Evolutionary conservation across 257 asterid species (phyloP), one percentile per base, ranked within the genome.

Genomic region (Fraxinus anomala): DNA sequence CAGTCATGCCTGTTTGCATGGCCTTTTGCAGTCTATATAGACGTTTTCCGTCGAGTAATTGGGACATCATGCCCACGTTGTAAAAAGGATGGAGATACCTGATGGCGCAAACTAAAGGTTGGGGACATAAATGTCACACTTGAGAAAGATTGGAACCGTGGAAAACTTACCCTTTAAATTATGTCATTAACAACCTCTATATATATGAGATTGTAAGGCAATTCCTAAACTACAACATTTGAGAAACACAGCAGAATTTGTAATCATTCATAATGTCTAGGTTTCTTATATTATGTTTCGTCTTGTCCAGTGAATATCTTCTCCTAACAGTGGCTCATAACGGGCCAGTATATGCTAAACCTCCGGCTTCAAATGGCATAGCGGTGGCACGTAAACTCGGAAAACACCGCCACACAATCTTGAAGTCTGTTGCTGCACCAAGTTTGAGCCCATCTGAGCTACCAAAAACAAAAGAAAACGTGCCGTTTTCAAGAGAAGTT

Each of bases 381-480:
- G 68, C 51, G 44, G 54, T 56, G 12, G 14, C 77, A 3, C 80
- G 87, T n/a, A 87, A 83, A 49, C 77, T 83, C 17, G 86, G 84
- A 28, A 75, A 72, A 23, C 85, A 77, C 31, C 13, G 37, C 33
- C 17, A 24, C 17, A 61, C 31, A 61, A 61, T 59, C 7, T 49
- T 13, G 36, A 31, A 19, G 30, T 42, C 51, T 34, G n/a, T 36
- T 19, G 68, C 47, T 67, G 70, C 76, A 24, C 16, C 76, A 66
- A 49, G 21, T 44, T 54, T 54, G 17, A 73, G 73, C 79, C 16
- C 34, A 33, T 21, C 37, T 9, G 21, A 54, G 68, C 42, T 74
- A 42, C 44, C 44, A 51, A 11, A 49, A 49, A 61, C 33, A 24
- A 21, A 73, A 28, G 23, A 39, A 56, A 30, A 31, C 74, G n/a